Conservation (phyloP, 768 basidiomycete genomes). For the Dioszegia hungarica region DNA sequence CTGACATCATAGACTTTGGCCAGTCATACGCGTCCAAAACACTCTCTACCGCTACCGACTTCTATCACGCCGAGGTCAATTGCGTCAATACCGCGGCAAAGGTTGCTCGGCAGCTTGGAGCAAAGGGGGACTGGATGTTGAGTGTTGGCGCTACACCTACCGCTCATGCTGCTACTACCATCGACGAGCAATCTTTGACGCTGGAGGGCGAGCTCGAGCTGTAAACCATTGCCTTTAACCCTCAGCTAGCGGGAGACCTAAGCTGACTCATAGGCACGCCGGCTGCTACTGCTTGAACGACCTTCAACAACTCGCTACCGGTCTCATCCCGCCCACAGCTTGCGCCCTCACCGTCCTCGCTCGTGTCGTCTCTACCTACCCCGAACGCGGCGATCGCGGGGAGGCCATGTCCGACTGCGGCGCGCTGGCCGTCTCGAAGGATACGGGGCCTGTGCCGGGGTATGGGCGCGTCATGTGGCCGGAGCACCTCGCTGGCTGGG, state of each 20-base stretch:
- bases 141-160: slow-evolving; percentile 85
- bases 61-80: slow-evolving; percentile 65
- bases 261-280: slow-evolving; percentile 28
- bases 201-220: slow-evolving; percentile 66
- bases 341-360: slow-evolving; percentile 68
- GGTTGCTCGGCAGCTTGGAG: slow-evolving; percentile 53
- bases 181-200: slow-evolving; percentile 46
- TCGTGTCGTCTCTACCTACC: slow-evolving; percentile 74
- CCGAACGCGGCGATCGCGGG: slow-evolving; percentile 64
- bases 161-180: slow-evolving; percentile 64
- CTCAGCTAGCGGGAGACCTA: no score
- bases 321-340: slow-evolving; percentile 56
- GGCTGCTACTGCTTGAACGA: slow-evolving; percentile 72
- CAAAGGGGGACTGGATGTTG: slow-evolving; percentile 59
- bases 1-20: slow-evolving; percentile 25
- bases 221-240: no score
- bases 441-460: slow-evolving; percentile 66
- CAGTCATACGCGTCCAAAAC: slow-evolving; percentile 69
- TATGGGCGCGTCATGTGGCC: slow-evolving; percentile 65
- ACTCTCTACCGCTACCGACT: slow-evolving; percentile 60
- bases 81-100: slow-evolving; percentile 64
- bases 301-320: slow-evolving; percentile 74
- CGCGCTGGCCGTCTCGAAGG: slow-evolving; percentile 80
- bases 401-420: slow-evolving; percentile 69
- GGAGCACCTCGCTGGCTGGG: slow-evolving; percentile 56